Conservation (phyloP, 192 early-diverging fungal species). For the Dissophora ornata region DNA sequence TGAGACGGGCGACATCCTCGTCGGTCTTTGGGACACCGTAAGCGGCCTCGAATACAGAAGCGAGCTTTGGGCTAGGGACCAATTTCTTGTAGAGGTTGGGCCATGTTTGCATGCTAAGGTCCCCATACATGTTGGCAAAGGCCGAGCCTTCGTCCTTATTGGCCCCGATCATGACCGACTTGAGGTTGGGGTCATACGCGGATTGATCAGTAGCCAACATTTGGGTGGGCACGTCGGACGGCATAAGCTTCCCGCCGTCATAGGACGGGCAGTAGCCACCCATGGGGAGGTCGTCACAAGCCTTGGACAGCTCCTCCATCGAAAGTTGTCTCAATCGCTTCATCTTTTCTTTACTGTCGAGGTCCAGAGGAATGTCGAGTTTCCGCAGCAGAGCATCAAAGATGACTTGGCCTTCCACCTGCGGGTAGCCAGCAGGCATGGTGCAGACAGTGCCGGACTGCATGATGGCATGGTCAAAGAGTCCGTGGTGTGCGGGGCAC, state of each 20-base stretch:
- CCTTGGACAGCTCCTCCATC: slow-evolving; percentile 5
- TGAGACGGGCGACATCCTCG: slow-evolving; percentile 4
- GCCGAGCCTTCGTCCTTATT: slow-evolving; percentile 31
- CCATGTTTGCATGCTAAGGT: neutral
- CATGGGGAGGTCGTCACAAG: neutral
- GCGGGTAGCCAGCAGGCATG: neutral
- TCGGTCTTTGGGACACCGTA: slow-evolving; percentile 26
- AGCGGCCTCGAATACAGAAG: neutral
- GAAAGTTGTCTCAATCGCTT: slow-evolving; percentile 12
- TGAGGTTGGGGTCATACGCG: slow-evolving; percentile 27
- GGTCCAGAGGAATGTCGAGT: slow-evolving; percentile 17
- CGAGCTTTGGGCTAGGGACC: slow-evolving; percentile 3
- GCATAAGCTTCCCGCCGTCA: slow-evolving; percentile 17
- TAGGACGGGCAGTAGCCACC: slow-evolving; percentile 2
- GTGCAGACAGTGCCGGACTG: slow-evolving; percentile 29
- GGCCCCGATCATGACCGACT: slow-evolving; percentile 31
- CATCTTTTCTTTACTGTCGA: slow-evolving; percentile 23
- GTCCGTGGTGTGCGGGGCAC: slow-evolving; percentile 12
- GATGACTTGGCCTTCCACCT: slow-evolving; percentile 14
- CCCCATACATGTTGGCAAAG: slow-evolving; percentile 5
- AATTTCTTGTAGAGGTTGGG: neutral
- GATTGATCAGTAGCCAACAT: neutral
- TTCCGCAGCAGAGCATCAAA: slow-evolving; percentile 16
- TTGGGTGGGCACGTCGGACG: slow-evolving; percentile 13
- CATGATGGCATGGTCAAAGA: slow-evolving; percentile 51